Evolutionary conservation across 768 basidiomycete genomes (phyloP), one percentile per base, ranked within the genome.

Genomic region (Rhizopogon vinicolor): DNA sequence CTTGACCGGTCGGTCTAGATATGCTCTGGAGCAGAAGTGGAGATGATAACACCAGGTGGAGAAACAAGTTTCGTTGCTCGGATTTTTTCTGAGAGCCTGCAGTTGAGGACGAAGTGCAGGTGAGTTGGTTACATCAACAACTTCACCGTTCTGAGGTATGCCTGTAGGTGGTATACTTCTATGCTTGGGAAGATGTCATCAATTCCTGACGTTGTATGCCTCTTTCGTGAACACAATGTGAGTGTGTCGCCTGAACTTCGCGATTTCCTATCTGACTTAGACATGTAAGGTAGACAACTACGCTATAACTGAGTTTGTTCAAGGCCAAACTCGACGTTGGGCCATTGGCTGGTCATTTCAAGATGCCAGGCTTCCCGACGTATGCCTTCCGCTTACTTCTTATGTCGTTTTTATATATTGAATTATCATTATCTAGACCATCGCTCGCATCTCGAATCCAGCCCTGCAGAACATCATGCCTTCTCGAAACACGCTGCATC

Each of bases 311-410:
- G 87, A 93, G 60, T 87, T 95, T 44, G 74, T 86, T 3, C 93
- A 93, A 70, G 92, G 95, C 0, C 83, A 87, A 54, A 98, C 96
- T 0, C 79, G 87, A 2, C 82, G 97, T n/a, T 98, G 94, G 93
- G 91, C 87, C 0, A 70, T 98, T 2, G 92, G 81, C 0, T 98
- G 96, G 96, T 93, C 90, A 0, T 85, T 86, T 52, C 74, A 71
- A 2, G 77, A 79, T 29, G 67, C 66, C 13, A 83, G 84, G 7
- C 71, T 97, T 31, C 86, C 91, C 1, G 93, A 97, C 59, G 96
- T 94, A 66, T 51, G 90, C 75, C 10, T 45, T 28, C 16, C 39
- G 13, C 22, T 25, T 37, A 19, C 54, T 31, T 18, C 12, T 41
- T 44, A 44, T 19, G 31, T 0, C 44, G 58, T 22, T 33, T 28